These are phyloP conservation scores for Rhodosporidiobolus sp. DNA, from an alignment of 768 basidiomycete genomes.

Conservation along the genomic window DNA sequence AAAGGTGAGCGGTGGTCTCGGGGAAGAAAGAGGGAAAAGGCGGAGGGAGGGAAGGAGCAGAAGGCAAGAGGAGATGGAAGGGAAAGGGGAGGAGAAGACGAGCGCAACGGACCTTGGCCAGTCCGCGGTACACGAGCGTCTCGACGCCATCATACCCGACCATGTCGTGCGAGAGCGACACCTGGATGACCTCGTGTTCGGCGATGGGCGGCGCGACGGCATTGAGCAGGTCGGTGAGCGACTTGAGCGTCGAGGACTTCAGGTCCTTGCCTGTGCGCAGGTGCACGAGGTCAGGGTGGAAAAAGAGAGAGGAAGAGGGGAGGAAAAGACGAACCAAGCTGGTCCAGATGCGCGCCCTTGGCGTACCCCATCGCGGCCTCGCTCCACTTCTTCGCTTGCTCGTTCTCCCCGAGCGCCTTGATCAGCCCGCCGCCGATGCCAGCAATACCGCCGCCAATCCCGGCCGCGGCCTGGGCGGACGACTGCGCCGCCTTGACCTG, in stretches of 20 bases:
- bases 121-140: slow-evolving; percentile 81
- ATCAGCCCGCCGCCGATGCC: slow-evolving; percentile 37
- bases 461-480: slow-evolving; percentile 34
- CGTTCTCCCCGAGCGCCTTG: slow-evolving; percentile 53
- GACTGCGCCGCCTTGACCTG: slow-evolving; percentile 63
- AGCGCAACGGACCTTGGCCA: slow-evolving; percentile 61
- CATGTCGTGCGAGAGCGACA: slow-evolving; percentile 96
- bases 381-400: slow-evolving; percentile 82
- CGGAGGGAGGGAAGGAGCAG: too few relatives aligned
- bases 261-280: slow-evolving; percentile 76
- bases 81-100: not conserved
- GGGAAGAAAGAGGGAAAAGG: not conserved
- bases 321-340: slow-evolving; percentile 61
- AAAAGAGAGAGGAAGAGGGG: not conserved
- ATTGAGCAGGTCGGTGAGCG: slow-evolving; percentile 85
- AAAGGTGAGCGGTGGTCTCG: not conserved
- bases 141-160: slow-evolving; percentile 93
- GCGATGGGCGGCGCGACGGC: slow-evolving; percentile 97
- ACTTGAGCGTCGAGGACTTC: slow-evolving; percentile 78
- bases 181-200: slow-evolving; percentile 94
- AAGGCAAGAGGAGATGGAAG: not conserved
- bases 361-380: slow-evolving; percentile 83
- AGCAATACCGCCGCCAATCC: slow-evolving; percentile 40
- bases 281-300: not conserved
- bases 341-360: slow-evolving; percentile 83